Conservation (phyloP, 1,284 basidiomycete species). For the Tilletia setariae region DNA sequence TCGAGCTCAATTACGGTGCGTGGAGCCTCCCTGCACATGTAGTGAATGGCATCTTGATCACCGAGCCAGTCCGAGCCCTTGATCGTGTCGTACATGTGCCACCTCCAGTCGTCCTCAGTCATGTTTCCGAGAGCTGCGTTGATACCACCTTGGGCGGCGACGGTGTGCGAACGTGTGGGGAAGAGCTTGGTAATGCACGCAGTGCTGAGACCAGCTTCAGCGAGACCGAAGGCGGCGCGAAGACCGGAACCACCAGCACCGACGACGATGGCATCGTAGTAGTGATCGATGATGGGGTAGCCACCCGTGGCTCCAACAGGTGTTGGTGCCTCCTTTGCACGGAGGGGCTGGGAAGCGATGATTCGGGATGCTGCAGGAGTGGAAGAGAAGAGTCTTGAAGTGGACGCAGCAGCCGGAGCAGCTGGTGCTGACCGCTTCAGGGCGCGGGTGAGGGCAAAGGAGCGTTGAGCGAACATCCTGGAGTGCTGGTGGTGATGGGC, state of each 20-base stretch:
- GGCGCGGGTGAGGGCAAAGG: neutral
- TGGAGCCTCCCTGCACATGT: constrained; percentile 97
- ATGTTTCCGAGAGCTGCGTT: constrained; percentile 95
- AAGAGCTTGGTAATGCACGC: constrained; percentile 91
- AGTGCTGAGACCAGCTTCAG: constrained; percentile 94
- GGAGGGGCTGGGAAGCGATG: constrained; percentile 72
- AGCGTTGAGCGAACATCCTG: constrained; percentile 12
- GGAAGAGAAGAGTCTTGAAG: constrained; percentile 32
- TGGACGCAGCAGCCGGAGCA: neutral
- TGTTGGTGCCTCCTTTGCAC: constrained; percentile 72
- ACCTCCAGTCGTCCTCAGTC: constrained; percentile 80
- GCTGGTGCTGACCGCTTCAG: neutral
- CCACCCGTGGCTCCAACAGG: constrained; percentile 56
- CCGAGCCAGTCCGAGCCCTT: constrained; percentile 99
- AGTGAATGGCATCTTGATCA: constrained; percentile 99
- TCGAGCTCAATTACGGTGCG: constrained; percentile 92
- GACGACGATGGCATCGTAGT: constrained; percentile 55
- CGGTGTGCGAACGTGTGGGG: constrained; percentile 98
- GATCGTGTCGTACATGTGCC: constrained; percentile 99
- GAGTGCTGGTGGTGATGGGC: neutral
- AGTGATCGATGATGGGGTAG: constrained; percentile 95
- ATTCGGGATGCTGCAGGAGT: constrained; percentile 58
- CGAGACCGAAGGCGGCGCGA: constrained; percentile 96
- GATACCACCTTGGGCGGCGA: constrained; percentile 98
- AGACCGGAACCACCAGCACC: constrained; percentile 96